A percentile compares a stretch with the other conserved stretches of the same genome.
Evolutionary conservation across 108 stramenopile species (phyloP).

Genomic region (Stephanodiscus minutulus): DNA sequence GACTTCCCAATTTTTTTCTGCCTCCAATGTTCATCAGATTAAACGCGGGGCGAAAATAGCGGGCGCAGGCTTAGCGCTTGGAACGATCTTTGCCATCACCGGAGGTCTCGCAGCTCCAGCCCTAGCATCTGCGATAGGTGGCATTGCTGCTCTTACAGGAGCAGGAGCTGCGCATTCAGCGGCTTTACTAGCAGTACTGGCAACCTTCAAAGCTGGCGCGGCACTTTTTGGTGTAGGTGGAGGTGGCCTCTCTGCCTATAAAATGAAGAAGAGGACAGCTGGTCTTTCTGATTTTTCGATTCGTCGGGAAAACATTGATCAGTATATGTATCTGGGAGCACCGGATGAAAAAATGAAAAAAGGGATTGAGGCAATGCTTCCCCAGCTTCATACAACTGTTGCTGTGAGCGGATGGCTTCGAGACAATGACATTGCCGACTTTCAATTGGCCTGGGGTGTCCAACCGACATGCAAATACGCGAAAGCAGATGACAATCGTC

Average conservation of each 20-base stretch:
- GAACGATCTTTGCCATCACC: slow-evolving; percentile 68
- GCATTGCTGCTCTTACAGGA: slow-evolving; percentile 53
- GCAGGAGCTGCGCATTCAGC: slow-evolving; percentile 52
- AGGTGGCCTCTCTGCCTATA: slow-evolving; percentile 64
- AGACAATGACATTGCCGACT: slow-evolving; percentile 56
- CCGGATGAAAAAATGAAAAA: slow-evolving; percentile 49
- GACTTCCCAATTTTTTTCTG: neutral
- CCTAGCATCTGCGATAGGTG: slow-evolving; percentile 63
- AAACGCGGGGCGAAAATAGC: slow-evolving; percentile 63
- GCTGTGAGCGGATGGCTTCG: slow-evolving; percentile 61
- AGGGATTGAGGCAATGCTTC: slow-evolving; percentile 41
- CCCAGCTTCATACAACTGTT: slow-evolving; percentile 57
- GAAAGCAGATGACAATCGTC: slow-evolving; percentile 36
- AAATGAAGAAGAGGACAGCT: slow-evolving; percentile 61
- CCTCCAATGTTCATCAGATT: slow-evolving; percentile 37
- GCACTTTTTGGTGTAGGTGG: slow-evolving; percentile 68
- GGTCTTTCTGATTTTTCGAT: slow-evolving; percentile 65
- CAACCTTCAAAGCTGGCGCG: slow-evolving; percentile 55
- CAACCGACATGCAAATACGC: slow-evolving; percentile 45
- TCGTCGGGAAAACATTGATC: slow-evolving; percentile 52
- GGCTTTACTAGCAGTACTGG: slow-evolving; percentile 47
- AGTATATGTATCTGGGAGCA: slow-evolving; percentile 37
- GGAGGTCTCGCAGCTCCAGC: slow-evolving; percentile 76
- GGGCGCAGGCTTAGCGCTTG: slow-evolving; percentile 60
- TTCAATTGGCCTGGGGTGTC: slow-evolving; percentile 66